phyloP scores from a whole-genome alignment of 1,139 yeast species.

The Spathaspora jeffriesii region DNA sequence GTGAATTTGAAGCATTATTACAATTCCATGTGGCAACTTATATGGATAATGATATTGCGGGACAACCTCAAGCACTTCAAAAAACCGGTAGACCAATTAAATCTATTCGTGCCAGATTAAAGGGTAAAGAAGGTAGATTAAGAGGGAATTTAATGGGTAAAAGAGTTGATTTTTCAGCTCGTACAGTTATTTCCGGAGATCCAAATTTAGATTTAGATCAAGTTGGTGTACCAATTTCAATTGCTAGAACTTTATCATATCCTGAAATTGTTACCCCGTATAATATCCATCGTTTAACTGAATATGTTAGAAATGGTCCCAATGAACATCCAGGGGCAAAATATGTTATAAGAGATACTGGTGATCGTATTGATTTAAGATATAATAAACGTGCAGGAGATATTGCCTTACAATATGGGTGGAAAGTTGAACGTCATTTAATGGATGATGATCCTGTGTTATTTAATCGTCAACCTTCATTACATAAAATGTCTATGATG shows the following conservation, averaged over 20 bases:
- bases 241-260: conserved; percentile 92
- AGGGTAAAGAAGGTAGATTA: conserved; percentile 99
- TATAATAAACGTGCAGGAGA: conserved; percentile 99
- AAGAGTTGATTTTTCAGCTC: conserved; percentile 98
- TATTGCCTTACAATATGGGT: conserved; percentile 95
- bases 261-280: conserved; percentile 99
- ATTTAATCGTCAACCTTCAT: conserved; percentile 98
- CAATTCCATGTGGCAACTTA: conserved; percentile 99
- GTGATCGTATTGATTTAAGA: conserved; percentile 96
- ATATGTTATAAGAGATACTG: conserved; percentile 96
- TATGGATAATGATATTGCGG: conserved; percentile 99
- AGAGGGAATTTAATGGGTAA: conserved; percentile 99
- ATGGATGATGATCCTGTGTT: conserved; percentile 97
- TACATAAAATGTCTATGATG: conserved; percentile 99
- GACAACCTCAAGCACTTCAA: conserved; percentile 98
- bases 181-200: conserved; percentile 99
- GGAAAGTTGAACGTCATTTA: conserved; percentile 98
- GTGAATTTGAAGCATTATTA: conserved; percentile 92
- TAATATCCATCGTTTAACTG: conserved; percentile 90
- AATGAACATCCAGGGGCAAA: conserved; percentile 99
- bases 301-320: conserved; percentile 95
- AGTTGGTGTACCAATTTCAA: conserved; percentile 97
- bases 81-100: conserved; percentile 99
- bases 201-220: conserved; percentile 97
- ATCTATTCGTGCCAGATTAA: conserved; percentile 96